phyloP scores from a whole-genome alignment of 352 stramenopile genomes.

The Pythium phragmitis region DNA sequence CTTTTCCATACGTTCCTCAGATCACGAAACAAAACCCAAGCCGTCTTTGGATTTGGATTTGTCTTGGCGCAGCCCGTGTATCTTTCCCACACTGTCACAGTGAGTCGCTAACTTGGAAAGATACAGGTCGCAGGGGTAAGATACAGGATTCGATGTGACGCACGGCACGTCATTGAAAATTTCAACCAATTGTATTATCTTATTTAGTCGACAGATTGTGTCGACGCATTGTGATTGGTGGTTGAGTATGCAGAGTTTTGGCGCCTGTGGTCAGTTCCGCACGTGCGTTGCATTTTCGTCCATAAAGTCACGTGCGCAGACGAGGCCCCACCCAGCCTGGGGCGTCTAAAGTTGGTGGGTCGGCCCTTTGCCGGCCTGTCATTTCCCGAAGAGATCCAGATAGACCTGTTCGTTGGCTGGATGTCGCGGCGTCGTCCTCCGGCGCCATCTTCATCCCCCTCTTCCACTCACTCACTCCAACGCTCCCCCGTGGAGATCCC shows the following conservation, averaged over 20 bases:
- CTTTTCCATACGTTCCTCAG: neutral
- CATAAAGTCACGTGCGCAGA: slow-evolving; percentile 8
- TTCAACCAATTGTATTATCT: slow-evolving; percentile 9
- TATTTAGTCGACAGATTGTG: slow-evolving; percentile 19
- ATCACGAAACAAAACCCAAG: neutral
- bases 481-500: neutral
- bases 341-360: slow-evolving; percentile 3
- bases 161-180: slow-evolving; percentile 11
- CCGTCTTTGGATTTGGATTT: neutral
- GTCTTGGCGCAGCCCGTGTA: too few species aligned
- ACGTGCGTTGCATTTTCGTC: slow-evolving; percentile 20
- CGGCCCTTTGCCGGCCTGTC: slow-evolving; percentile 4
- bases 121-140: slow-evolving; percentile 1
- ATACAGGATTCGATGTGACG: slow-evolving; percentile 21
- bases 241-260: slow-evolving; percentile 2
- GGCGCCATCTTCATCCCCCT: neutral
- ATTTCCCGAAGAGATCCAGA: slow-evolving; percentile 18
- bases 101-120: neutral
- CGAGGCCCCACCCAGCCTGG: neutral
- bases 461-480: slow-evolving; percentile 1
- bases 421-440: slow-evolving; percentile 23
- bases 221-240: slow-evolving; percentile 6
- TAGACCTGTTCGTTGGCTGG: neutral
- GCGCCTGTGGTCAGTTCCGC: slow-evolving; percentile 16
- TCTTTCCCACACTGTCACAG: neutral